Conservation (phyloP, 805 yeast genomes). For the Metschnikowia cerradonensis region DNA sequence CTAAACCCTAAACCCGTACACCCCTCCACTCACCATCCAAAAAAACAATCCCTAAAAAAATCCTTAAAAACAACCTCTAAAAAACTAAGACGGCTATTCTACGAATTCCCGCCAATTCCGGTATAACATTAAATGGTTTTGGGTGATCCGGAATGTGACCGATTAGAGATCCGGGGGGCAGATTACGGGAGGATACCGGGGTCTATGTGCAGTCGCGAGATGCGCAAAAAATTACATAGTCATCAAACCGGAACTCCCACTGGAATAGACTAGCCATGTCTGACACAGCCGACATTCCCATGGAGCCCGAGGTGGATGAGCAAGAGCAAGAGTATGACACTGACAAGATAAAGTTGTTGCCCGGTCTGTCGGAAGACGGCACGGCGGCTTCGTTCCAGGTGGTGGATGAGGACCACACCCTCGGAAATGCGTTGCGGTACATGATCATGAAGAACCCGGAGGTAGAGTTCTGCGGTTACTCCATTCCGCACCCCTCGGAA, state of each 20-base stretch:
- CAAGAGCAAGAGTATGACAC: constrained; percentile 46
- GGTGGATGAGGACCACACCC: constrained; percentile 89
- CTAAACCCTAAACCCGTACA: too few species aligned
- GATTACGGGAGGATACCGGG: background rate
- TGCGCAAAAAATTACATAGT: too few species aligned
- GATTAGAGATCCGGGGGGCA: too few species aligned
- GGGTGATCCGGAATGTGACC: too few species aligned
- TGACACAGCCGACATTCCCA: constrained; percentile 18
- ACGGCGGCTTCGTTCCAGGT: constrained; percentile 93
- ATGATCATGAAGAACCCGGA: constrained; percentile 96
- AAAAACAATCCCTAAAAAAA: too few species aligned
- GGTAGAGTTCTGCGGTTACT: constrained; percentile 97
- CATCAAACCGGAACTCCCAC: too few species aligned
- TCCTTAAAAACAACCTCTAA: too few species aligned
- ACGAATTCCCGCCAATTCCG: too few species aligned
- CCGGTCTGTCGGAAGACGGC: constrained; percentile 91
- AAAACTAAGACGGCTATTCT: too few species aligned
- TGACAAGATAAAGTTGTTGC: constrained; percentile 63
- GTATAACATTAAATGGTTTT: too few species aligned
- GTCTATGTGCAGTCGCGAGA: background rate
- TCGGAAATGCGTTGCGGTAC: constrained; percentile 91
- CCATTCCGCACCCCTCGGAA: constrained; percentile 98
- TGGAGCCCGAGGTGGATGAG: constrained; percentile 21
- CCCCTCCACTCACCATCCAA: too few species aligned
- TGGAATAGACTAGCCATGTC: constrained; percentile 9